Evolutionary conservation across 108 stramenopile species (phyloP).

Genomic region (Nannochloropsis salina): DNA sequence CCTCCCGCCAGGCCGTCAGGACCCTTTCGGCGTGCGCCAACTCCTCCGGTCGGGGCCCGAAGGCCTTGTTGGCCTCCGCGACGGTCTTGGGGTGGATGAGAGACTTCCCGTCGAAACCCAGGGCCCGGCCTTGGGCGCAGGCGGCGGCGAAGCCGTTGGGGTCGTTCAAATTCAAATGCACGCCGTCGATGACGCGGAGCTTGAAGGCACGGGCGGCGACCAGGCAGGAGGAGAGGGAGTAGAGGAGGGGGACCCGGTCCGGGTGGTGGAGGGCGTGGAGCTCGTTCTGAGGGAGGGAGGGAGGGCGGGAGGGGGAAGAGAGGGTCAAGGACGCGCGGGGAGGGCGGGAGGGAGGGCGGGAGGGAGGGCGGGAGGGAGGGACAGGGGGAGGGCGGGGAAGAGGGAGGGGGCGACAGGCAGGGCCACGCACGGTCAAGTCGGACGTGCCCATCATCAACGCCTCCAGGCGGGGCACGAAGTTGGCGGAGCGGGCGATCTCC

Average conservation of each 20-base stretch:
- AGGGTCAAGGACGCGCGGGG: neutral
- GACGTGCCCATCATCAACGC: neutral
- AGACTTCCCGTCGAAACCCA: slow-evolving; percentile 21
- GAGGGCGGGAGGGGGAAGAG: no score
- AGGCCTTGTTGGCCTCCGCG: neutral
- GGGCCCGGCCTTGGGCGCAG: slow-evolving; percentile 22
- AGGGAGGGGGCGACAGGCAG: neutral
- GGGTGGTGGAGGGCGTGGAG: slow-evolving; percentile 14
- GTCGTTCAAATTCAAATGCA: slow-evolving; percentile 18
- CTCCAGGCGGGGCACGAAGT: neutral
- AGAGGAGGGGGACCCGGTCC: neutral
- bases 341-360: neutral
- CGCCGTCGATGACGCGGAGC: slow-evolving; percentile 21
- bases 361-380: neutral
- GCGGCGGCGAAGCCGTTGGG: slow-evolving; percentile 18
- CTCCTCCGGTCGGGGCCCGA: slow-evolving; percentile 1
- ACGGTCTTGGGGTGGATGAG: neutral
- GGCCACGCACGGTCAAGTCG: slow-evolving; percentile 16
- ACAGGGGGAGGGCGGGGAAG: neutral
- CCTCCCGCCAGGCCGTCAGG: neutral
- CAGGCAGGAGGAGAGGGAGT: slow-evolving; percentile 18
- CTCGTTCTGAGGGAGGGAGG: neutral
- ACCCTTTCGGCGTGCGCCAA: neutral
- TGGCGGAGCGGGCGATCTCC: neutral
- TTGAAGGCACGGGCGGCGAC: slow-evolving; percentile 19